Conservation (phyloP, 2,329 filamentous ascomycete species). For the Alternaria atra region DNA sequence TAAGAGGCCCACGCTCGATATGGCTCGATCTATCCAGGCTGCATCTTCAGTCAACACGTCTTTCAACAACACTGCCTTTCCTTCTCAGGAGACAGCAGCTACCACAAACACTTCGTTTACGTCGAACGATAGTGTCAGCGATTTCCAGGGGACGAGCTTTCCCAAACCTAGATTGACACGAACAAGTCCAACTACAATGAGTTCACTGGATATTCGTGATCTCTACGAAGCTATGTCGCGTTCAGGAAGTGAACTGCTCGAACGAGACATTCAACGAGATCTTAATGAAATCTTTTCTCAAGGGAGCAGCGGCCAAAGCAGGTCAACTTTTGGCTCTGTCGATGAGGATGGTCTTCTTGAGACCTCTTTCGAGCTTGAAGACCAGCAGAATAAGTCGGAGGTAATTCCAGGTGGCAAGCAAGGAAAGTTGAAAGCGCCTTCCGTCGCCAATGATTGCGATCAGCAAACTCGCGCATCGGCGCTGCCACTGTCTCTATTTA, state of each 20-base stretch:
- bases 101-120: conserved; percentile 40
- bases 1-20: conserved; percentile 34
- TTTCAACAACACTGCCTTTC: conserved; percentile 31
- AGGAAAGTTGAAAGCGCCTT: background rate
- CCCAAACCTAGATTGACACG: conserved; percentile 16
- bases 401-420: background rate
- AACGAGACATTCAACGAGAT: conserved; percentile 10
- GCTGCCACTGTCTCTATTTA: background rate
- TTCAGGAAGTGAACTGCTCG: conserved; percentile 11
- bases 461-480: background rate
- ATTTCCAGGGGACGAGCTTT: conserved; percentile 4
- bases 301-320: conserved; percentile 26
- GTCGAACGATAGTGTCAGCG: conserved; percentile 12
- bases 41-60: conserved; percentile 31
- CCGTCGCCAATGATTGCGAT: background rate
- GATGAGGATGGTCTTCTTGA: conserved; percentile 32
- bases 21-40: conserved; percentile 32
- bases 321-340: conserved; percentile 39
- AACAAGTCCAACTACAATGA: conserved; percentile 32
- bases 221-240: conserved; percentile 14
- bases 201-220: conserved; percentile 30
- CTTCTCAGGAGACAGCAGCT: conserved; percentile 34
- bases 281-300: conserved; percentile 16
- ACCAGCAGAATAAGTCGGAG: background rate
- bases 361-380: conserved; percentile 25